Evolutionary conservation across 257 asterid genomes (phyloP).

Genomic region (Orobanche coerulescens): DNA sequence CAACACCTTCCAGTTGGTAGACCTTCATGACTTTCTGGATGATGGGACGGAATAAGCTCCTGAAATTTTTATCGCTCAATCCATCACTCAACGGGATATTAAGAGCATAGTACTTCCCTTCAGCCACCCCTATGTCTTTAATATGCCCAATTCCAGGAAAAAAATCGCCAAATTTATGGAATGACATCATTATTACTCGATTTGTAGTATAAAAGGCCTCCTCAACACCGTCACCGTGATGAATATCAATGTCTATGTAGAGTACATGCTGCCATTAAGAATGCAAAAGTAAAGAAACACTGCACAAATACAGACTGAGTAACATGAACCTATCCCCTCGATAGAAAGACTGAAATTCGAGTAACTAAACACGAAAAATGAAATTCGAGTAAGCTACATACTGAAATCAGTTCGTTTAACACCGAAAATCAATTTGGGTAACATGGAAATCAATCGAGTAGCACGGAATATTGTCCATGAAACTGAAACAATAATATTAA

Average conservation of each 20-base stretch:
- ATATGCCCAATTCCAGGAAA: conserved; percentile 30
- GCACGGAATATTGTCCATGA: too few relatives aligned
- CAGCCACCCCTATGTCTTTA: conserved; percentile 15
- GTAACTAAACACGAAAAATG: too few relatives aligned
- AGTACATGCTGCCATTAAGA: conserved; percentile 25
- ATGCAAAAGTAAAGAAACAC: neutral
- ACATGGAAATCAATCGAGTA: too few relatives aligned
- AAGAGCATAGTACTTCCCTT: conserved; percentile 26
- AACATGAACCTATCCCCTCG: too few relatives aligned
- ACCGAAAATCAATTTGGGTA: too few relatives aligned
- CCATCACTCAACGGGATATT: conserved; percentile 27
- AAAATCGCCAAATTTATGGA: conserved; percentile 24
- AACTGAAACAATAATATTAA: too few relatives aligned
- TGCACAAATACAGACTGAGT: neutral
- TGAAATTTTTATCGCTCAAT: conserved; percentile 15
- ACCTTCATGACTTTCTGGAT: conserved; percentile 26
- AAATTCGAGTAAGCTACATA: too few relatives aligned
- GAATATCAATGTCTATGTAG: conserved; percentile 30
- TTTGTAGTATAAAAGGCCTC: conserved; percentile 28
- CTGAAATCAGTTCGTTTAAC: too few relatives aligned
- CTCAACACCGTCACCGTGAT: conserved; percentile 34
- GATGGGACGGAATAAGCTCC: conserved; percentile 21
- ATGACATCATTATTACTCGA: conserved; percentile 30
- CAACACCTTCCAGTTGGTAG: conserved; percentile 26
- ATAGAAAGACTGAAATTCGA: too few relatives aligned